These are phyloP conservation scores for Fusarium sp. DNA, from an alignment of 2,329 filamentous ascomycete genomes.

Conservation along the genomic window DNA sequence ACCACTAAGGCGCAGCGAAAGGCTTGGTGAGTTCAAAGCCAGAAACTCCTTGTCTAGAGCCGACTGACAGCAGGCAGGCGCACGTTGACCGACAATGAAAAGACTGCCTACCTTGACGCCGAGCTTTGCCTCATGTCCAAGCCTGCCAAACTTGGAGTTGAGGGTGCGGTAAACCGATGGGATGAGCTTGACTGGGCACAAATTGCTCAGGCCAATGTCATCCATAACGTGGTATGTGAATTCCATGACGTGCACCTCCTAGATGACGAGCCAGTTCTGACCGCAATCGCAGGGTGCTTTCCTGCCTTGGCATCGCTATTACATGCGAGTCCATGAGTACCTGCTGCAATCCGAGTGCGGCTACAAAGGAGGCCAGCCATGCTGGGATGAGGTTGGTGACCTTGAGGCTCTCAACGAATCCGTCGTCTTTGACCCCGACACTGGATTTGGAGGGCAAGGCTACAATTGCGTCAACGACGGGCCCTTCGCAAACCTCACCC, in stretches of 20 bases:
- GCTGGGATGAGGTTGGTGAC: slow-evolving; percentile 21
- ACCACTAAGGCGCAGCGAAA: not conserved
- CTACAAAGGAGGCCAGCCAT: slow-evolving; percentile 19
- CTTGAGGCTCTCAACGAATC: slow-evolving; percentile 2
- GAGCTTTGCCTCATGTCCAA: not conserved
- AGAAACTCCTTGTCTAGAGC: not conserved
- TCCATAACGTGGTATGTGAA: slow-evolving; percentile 24
- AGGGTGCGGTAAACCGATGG: slow-evolving; percentile 12
- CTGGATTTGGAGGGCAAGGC: slow-evolving; percentile 14
- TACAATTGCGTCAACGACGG: slow-evolving; percentile 16
- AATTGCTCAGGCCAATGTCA: slow-evolving; percentile 13
- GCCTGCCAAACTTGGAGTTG: slow-evolving; percentile 3
- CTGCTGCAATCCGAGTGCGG: slow-evolving; percentile 18
- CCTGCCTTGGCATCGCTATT: slow-evolving; percentile 24
- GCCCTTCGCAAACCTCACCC: slow-evolving; percentile 14
- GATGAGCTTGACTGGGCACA: slow-evolving; percentile 20
- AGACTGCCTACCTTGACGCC: not conserved
- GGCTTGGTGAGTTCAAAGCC: not conserved
- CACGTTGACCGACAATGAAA: not conserved
- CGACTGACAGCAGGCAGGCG: not conserved
- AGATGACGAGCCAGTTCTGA: not conserved
- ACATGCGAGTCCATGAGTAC: slow-evolving; percentile 17
- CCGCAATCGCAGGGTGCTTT: slow-evolving; percentile 4
- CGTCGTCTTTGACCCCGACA: slow-evolving; percentile 7
- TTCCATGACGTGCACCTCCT: not conserved